These are phyloP conservation scores for Mrakiaceae sp. DNA, from an alignment of 1,284 basidiomycete genomes.

Conservation along the genomic window DNA sequence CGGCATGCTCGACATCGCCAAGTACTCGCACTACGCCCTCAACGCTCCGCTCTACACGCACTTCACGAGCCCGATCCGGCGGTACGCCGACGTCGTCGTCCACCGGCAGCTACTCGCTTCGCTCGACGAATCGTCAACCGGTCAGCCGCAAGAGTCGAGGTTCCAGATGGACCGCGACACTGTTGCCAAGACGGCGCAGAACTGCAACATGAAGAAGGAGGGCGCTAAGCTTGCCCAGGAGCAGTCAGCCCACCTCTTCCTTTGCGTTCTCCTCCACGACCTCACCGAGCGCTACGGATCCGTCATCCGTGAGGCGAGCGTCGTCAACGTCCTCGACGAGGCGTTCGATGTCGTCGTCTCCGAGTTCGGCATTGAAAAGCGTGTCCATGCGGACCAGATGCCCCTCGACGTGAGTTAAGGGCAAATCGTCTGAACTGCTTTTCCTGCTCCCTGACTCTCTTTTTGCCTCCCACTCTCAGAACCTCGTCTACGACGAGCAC, in stretches of 20 bases:
- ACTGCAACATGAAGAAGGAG: conserved; percentile 75
- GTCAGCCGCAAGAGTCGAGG: conserved; percentile 49
- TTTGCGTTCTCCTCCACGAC: conserved; percentile 81
- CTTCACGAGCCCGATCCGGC: conserved; percentile 71
- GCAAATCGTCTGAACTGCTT: background rate
- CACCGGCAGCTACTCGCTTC: conserved; percentile 96
- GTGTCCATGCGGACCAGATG: conserved; percentile 97
- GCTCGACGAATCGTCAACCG: conserved; percentile 40
- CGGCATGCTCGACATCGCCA: conserved; percentile 97
- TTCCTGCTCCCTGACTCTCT: conserved; percentile 11
- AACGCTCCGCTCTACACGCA: conserved; percentile 91
- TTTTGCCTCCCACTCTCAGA: conserved; percentile 40
- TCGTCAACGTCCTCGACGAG: conserved; percentile 85
- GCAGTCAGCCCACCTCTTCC: conserved; percentile 87
- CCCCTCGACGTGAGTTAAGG: conserved; percentile 65
- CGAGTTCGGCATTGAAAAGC: conserved; percentile 95
- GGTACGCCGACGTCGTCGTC: conserved; percentile 85
- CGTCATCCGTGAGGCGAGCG: conserved; percentile 81
- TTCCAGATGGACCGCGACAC: conserved; percentile 95
- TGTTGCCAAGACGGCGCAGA: conserved; percentile 92
- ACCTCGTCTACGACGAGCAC: conserved; percentile 89
- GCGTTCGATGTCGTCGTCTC: conserved; percentile 85
- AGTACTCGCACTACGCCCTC: conserved; percentile 88
- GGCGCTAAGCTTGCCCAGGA: conserved; percentile 79
- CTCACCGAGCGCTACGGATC: conserved; percentile 89